phyloP scores from a whole-genome alignment of 2,329 filamentous ascomycete species.

The Diaporthe humulicola region DNA sequence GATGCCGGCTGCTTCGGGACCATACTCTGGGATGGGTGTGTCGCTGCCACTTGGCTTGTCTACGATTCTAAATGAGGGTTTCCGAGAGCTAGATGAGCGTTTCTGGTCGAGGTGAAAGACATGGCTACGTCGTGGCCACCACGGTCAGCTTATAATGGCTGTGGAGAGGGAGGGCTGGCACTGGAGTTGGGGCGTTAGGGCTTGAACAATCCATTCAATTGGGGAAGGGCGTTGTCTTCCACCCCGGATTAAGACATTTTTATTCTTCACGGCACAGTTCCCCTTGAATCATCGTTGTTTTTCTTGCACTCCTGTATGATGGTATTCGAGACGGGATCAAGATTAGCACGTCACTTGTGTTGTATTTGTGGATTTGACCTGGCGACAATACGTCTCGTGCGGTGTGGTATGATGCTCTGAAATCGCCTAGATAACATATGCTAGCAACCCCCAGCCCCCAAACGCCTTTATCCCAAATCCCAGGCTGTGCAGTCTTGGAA shows the following conservation, averaged over 20 bases:
- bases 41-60: constrained; percentile 4
- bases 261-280: neutral
- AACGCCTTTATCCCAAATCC: constrained; percentile 12
- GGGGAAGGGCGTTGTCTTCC: neutral
- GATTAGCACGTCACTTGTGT: neutral
- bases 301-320: neutral
- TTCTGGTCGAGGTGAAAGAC: neutral
- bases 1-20: neutral
- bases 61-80: neutral
- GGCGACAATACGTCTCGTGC: neutral
- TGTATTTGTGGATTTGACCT: neutral
- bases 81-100: neutral
- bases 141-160: neutral
- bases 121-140: neutral
- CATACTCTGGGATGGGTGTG: neutral
- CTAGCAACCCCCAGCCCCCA: neutral
- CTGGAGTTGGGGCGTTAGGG: constrained; percentile 19
- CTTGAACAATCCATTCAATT: constrained; percentile 1
- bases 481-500: neutral
- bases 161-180: constrained; percentile 1
- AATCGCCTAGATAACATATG: constrained; percentile 11
- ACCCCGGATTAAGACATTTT: neutral
- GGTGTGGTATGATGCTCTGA: constrained; percentile 10
- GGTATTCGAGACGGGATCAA: neutral
- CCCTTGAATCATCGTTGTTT: neutral